phyloP scores from a whole-genome alignment of 768 basidiomycete genomes.

The Agrocybe pediades region DNA sequence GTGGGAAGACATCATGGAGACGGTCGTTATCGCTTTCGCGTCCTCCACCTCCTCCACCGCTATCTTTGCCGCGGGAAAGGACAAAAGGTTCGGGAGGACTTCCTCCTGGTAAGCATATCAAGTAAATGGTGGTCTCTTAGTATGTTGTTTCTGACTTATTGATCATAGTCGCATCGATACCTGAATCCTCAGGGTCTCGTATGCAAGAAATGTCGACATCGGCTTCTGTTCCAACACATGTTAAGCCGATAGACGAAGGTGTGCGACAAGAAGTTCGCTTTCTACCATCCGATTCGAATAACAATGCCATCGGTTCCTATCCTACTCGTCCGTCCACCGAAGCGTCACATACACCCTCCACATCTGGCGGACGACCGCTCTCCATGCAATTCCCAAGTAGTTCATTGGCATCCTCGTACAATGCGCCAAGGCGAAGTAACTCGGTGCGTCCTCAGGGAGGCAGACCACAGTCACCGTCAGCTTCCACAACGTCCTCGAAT shows the following conservation, averaged over 20 bases:
- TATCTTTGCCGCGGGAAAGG: not conserved
- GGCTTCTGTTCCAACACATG: not conserved
- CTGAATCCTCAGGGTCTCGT: too few relatives aligned
- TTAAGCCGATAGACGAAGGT: not conserved
- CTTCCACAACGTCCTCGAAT: not conserved
- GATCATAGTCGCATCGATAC: too few relatives aligned
- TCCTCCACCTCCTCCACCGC: not conserved
- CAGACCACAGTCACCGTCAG: not conserved
- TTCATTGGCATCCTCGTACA: not conserved
- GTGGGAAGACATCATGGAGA: not conserved
- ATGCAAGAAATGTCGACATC: too few relatives aligned
- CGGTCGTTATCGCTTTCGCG: not conserved
- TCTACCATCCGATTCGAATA: not conserved
- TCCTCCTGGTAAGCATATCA: not conserved
- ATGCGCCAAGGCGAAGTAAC: not conserved
- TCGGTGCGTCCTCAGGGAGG: not conserved
- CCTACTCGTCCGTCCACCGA: not conserved
- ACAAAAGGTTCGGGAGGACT: not conserved
- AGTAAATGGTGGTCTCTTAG: slow-evolving; percentile 10
- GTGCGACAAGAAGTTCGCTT: not conserved
- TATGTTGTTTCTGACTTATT: too few relatives aligned
- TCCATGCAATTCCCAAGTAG: not conserved
- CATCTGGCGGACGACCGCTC: not conserved
- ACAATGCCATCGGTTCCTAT: not conserved
- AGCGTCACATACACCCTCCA: not conserved